Evolutionary conservation across 2,329 filamentous ascomycete genomes (phyloP).

Genomic region (Periconia digitata): DNA sequence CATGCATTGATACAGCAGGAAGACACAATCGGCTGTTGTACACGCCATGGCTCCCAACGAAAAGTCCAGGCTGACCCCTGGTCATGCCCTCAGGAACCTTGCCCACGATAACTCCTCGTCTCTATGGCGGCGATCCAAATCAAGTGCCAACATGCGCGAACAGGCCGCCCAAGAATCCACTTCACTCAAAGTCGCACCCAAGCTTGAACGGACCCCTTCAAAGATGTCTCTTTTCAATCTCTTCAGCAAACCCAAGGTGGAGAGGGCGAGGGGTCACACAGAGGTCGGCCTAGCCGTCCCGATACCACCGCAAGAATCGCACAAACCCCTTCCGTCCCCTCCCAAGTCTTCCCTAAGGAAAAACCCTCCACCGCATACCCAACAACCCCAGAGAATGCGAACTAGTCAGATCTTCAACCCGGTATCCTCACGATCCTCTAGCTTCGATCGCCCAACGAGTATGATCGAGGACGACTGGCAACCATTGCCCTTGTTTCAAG

Average conservation of each 20-base stretch:
- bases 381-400: constrained; percentile 34
- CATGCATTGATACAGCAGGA: constrained; percentile 15
- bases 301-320: constrained; percentile 33
- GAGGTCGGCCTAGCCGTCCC: constrained; percentile 45
- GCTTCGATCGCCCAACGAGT: constrained; percentile 8
- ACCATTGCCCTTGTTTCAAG: constrained; percentile 77
- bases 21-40: constrained; percentile 15
- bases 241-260: constrained; percentile 53
- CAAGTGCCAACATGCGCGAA: constrained; percentile 33
- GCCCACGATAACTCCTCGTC: constrained; percentile 27
- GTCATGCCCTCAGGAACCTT: constrained; percentile 25
- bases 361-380: constrained; percentile 31
- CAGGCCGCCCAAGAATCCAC: constrained; percentile 10
- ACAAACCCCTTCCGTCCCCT: constrained; percentile 17
- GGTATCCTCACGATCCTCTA: constrained; percentile 28
- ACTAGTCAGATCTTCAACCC: constrained; percentile 36
- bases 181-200: constrained; percentile 19
- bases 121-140: constrained; percentile 42
- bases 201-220: constrained; percentile 37
- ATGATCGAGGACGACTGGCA: constrained; percentile 38
- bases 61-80: constrained; percentile 16
- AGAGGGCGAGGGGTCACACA: constrained; percentile 49
- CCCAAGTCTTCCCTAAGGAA: constrained; percentile 32
- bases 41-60: constrained; percentile 31
- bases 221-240: constrained; percentile 54